Percentiles rank a stretch among this genome's conserved stretches.
Evolutionary conservation across 768 basidiomycete genomes (phyloP).

Genomic region (Phlebiopsis flavidoalba): DNA sequence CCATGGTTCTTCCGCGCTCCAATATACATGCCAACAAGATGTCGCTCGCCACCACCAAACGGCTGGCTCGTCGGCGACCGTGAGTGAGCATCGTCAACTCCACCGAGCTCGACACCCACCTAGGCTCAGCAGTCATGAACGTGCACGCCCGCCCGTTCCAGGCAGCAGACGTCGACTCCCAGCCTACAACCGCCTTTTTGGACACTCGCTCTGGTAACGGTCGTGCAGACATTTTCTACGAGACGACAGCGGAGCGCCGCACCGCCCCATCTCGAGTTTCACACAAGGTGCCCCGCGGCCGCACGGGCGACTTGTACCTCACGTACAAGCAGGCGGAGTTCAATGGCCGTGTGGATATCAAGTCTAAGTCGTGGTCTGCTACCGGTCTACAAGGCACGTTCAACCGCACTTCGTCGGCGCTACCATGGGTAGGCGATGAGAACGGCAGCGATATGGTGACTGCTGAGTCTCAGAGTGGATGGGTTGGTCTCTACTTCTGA

Average conservation of each 20-base stretch:
- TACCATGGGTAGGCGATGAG: slow-evolving; percentile 25
- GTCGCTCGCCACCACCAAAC: slow-evolving; percentile 40
- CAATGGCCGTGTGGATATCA: slow-evolving; percentile 41
- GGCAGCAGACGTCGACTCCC: slow-evolving; percentile 18
- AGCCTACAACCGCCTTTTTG: slow-evolving; percentile 32
- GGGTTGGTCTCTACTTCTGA: slow-evolving; percentile 28
- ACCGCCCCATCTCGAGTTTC: slow-evolving; percentile 43
- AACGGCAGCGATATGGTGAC: slow-evolving; percentile 25
- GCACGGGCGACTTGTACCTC: slow-evolving; percentile 49
- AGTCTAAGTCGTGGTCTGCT: slow-evolving; percentile 32
- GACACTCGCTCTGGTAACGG: slow-evolving; percentile 50
- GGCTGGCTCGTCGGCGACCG: slow-evolving; percentile 63
- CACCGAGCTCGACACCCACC: slow-evolving; percentile 41
- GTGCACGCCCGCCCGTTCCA: slow-evolving; percentile 40
- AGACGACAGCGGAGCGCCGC: slow-evolving; percentile 33
- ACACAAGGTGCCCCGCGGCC: slow-evolving; percentile 38
- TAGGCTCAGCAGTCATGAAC: slow-evolving; percentile 45
- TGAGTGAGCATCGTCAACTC: slow-evolving; percentile 39
- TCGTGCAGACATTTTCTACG: slow-evolving; percentile 45
- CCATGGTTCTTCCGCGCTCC: slow-evolving; percentile 42
- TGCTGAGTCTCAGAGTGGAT: slow-evolving; percentile 18
- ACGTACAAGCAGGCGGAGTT: slow-evolving; percentile 48
- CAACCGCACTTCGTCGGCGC: slow-evolving; percentile 7
- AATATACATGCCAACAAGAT: slow-evolving; percentile 36
- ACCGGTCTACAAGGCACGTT: slow-evolving; percentile 15